These are phyloP conservation scores for Pythium periplocum DNA, from an alignment of 352 stramenopile species.

Conservation along the genomic window DNA sequence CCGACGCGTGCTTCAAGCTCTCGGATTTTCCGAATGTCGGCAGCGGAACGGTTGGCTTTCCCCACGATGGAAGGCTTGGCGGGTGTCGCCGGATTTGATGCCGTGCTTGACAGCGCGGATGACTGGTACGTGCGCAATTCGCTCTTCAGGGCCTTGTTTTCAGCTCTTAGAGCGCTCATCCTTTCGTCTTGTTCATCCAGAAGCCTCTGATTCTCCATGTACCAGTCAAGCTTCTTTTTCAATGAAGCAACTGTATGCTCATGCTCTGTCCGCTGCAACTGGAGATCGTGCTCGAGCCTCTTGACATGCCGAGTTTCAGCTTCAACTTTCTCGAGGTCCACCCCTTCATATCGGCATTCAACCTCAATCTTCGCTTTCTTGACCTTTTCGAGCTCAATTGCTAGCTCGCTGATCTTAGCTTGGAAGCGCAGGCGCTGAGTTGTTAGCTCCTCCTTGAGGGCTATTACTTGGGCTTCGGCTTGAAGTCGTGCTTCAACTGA, in stretches of 20 bases:
- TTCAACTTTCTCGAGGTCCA: conserved; percentile 56
- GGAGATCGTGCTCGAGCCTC: conserved; percentile 37
- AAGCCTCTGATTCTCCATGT: conserved; percentile 77
- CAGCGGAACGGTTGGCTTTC: conserved; percentile 15
- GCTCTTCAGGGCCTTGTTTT: conserved; percentile 16
- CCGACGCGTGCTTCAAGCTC: conserved; percentile 57
- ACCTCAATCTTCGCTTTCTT: conserved; percentile 81
- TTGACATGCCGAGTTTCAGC: conserved; percentile 43
- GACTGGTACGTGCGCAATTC: background rate
- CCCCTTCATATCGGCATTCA: conserved; percentile 71
- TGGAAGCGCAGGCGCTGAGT: conserved; percentile 27
- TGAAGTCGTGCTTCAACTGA: conserved; percentile 59
- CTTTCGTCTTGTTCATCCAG: conserved; percentile 74
- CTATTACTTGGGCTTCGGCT: conserved; percentile 44
- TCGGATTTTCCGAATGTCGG: conserved; percentile 70
- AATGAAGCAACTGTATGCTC: conserved; percentile 37
- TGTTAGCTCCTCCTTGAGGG: conserved; percentile 59
- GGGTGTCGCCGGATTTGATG: background rate
- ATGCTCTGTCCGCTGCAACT: conserved; percentile 42
- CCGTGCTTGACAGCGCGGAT: background rate
- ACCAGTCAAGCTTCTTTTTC: conserved; percentile 84
- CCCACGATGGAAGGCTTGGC: background rate
- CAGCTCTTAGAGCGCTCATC: conserved; percentile 25
- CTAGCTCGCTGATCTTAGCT: conserved; percentile 60
- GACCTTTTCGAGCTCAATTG: conserved; percentile 60